These are phyloP conservation scores for Plenodomus tracheiphilus DNA, from an alignment of 2,329 filamentous ascomycete species.

Conservation along the genomic window DNA sequence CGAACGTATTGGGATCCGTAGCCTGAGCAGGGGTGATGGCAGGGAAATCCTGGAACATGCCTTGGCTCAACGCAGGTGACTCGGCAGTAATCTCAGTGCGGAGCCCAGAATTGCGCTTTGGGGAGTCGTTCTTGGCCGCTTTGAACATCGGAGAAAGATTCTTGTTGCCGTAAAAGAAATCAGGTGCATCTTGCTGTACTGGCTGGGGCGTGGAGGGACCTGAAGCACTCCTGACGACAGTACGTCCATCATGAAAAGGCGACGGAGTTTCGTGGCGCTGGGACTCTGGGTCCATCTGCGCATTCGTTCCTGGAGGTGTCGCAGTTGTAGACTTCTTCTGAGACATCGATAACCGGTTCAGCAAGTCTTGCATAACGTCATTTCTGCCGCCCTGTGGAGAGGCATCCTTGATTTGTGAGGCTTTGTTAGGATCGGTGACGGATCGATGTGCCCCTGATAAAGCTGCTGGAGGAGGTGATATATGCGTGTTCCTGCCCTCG, in stretches of 20 bases:
- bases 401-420: constrained; percentile 26
- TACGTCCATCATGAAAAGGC: constrained; percentile 42
- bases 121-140: constrained; percentile 49
- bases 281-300: constrained; percentile 26
- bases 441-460: constrained; percentile 31
- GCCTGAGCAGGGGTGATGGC: constrained; percentile 17
- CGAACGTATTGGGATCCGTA: constrained; percentile 23
- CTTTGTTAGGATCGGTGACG: constrained; percentile 35
- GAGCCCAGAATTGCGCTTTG: constrained; percentile 48
- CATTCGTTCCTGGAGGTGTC: constrained; percentile 27
- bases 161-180: constrained; percentile 48
- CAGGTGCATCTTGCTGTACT: constrained; percentile 26
- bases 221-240: constrained; percentile 35
- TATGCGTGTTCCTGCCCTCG: constrained; percentile 19
- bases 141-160: constrained; percentile 56
- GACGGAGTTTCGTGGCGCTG: constrained; percentile 44
- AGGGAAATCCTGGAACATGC: constrained; percentile 28
- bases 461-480: constrained; percentile 28
- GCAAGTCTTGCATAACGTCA: constrained; percentile 50
- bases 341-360: constrained; percentile 45
- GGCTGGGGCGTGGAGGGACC: constrained; percentile 40
- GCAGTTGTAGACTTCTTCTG: constrained; percentile 28
- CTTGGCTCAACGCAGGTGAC: constrained; percentile 31
- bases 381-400: constrained; percentile 48
- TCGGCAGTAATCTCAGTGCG: constrained; percentile 48